Percentiles rank a stretch among this genome's conserved stretches.
These are phyloP conservation scores for Ormosia semicastrata DNA, from an alignment of 306 rosid genomes.

Conservation along the genomic window DNA sequence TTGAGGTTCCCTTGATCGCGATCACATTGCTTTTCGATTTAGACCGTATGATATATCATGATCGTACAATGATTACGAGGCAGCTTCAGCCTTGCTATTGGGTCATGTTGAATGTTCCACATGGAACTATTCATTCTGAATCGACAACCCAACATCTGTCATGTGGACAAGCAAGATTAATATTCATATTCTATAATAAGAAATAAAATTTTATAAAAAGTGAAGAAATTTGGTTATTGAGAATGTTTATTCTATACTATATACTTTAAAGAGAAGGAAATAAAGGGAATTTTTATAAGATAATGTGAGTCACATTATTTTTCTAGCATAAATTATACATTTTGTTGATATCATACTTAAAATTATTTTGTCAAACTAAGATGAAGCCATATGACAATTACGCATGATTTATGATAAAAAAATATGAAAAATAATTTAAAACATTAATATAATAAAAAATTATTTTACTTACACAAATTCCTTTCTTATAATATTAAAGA, in stretches of 20 bases:
- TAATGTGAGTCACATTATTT: not conserved
- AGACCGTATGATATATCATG: not conserved
- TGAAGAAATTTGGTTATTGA: too few relatives aligned
- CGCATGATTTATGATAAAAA: too few relatives aligned
- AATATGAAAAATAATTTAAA: too few relatives aligned
- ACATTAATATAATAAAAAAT: too few relatives aligned
- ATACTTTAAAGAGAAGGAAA: not conserved
- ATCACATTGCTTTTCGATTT: not conserved
- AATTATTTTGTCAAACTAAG: not conserved
- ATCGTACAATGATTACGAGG: not conserved
- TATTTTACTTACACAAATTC: too few relatives aligned
- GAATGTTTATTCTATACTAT: too few relatives aligned
- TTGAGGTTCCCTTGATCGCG: not conserved
- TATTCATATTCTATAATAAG: too few relatives aligned
- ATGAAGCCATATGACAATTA: too few relatives aligned
- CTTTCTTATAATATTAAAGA: too few relatives aligned
- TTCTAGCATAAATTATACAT: not conserved
- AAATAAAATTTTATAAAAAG: not conserved
- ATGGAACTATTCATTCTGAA: not conserved
- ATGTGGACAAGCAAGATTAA: too few relatives aligned
- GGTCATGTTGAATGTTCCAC: not conserved
- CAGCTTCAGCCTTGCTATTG: not conserved
- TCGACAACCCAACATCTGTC: not conserved
- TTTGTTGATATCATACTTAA: not conserved
- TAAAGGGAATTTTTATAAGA: not conserved